Percentiles rank a stretch among this genome's conserved stretches.
These are phyloP conservation scores for Suillus discolor DNA, from an alignment of 768 basidiomycete genomes.

Conservation along the genomic window DNA sequence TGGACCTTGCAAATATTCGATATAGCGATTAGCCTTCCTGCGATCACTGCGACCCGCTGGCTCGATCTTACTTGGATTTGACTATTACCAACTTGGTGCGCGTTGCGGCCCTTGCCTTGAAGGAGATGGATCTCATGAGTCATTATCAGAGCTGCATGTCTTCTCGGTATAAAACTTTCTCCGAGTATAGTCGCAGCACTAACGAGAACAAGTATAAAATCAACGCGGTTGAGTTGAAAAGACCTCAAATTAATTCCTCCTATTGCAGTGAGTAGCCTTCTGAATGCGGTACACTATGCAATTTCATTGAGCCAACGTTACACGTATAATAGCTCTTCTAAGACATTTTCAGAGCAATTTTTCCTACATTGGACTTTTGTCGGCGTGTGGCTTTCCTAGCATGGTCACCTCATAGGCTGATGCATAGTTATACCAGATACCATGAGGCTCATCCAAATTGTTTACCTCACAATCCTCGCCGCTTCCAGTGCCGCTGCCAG, in stretches of 20 bases:
- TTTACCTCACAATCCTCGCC: conserved; percentile 20
- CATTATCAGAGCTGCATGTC: not conserved
- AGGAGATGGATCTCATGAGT: too few relatives aligned
- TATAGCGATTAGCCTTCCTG: too few relatives aligned
- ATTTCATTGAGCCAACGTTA: not conserved
- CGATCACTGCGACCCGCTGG: too few relatives aligned
- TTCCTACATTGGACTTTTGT: not conserved
- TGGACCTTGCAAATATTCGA: too few relatives aligned
- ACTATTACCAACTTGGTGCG: too few relatives aligned
- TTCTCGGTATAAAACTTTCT: not conserved
- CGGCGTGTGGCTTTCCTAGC: not conserved
- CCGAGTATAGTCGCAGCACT: not conserved
- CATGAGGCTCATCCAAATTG: not conserved
- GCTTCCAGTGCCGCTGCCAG: conserved; percentile 20
- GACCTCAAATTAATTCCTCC: not conserved
- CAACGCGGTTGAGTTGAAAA: not conserved
- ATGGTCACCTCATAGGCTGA: not conserved
- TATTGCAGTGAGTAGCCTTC: not conserved
- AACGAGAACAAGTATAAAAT: not conserved
- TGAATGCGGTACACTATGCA: not conserved
- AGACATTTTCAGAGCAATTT: not conserved
- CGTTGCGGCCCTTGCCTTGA: too few relatives aligned
- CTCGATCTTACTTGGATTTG: too few relatives aligned
- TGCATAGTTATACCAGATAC: not conserved
- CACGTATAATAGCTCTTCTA: not conserved